Conservation (phyloP, 1,284 basidiomycete genomes). For the Inonotus hispidus region DNA sequence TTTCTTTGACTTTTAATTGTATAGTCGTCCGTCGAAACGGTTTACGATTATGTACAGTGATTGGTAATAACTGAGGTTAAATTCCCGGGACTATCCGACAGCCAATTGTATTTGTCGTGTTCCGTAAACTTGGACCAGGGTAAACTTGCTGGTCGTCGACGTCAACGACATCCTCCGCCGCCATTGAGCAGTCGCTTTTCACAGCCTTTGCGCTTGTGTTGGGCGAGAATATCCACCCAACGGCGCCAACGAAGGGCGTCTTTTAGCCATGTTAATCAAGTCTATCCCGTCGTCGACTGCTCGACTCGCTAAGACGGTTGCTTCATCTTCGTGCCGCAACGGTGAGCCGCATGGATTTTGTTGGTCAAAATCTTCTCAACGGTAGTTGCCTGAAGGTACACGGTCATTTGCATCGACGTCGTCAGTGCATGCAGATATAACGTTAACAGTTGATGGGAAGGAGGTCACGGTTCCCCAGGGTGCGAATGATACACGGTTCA, state of each 20-base stretch:
- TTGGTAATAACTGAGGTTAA: not conserved
- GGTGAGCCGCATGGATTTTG: slow-evolving; percentile 31
- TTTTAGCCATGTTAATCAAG: slow-evolving; percentile 14
- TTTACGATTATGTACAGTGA: not conserved
- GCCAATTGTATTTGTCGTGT: slow-evolving; percentile 5
- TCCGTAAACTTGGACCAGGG: slow-evolving; percentile 5
- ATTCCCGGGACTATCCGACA: not conserved
- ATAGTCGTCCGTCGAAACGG: too few species aligned
- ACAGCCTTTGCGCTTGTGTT: not conserved
- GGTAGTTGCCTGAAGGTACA: slow-evolving; percentile 35
- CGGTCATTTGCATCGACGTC: slow-evolving; percentile 62
- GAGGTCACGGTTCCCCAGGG: slow-evolving; percentile 92
- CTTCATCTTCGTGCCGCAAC: slow-evolving; percentile 34
- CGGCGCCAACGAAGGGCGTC: not conserved
- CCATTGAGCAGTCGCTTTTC: slow-evolving; percentile 1
- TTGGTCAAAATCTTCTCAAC: not conserved
- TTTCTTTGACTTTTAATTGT: too few species aligned
- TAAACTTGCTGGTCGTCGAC: too few species aligned
- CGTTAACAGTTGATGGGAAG: slow-evolving; percentile 88
- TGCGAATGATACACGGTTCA: slow-evolving; percentile 30
- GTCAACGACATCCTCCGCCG: slow-evolving; percentile 6
- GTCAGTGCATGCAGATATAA: slow-evolving; percentile 71
- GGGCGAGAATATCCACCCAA: not conserved
- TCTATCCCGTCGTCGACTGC: slow-evolving; percentile 55
- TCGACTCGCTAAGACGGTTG: slow-evolving; percentile 56